Base-by-base conservation (phyloP, 1,284 basidiomycete species). In the Cutaneotrichosporon mucoides region DNA sequence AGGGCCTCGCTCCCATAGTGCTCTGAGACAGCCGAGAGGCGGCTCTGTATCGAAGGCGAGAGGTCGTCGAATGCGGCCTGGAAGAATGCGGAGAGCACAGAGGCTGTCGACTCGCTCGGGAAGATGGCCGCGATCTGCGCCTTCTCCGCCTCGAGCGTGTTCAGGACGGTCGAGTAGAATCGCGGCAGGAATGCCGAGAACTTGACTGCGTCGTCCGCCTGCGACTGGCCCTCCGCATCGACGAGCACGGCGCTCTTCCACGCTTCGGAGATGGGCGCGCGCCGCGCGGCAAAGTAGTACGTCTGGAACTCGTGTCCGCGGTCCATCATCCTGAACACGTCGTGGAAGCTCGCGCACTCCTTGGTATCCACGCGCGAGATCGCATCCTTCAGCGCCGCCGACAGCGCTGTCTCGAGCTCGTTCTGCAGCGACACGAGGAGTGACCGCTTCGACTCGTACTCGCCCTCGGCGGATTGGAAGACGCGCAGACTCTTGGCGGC, bases 391-490 rank as follows among this genome's bases (percentile, higher is more conserved):
- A 97, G 81, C 1, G 90, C 89, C 9, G 90, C 87, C 67, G 89
- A 91, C 48, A 95, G 82, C 3, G 88, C 86, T 1, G 90, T 89
- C 79, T 97, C 93, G 43, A 97, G 84, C 73, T 94, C 89, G 72
- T 97, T 96, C 74, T 95, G 92, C 34, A 97, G 82, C 63, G 86
- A 90, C 61, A 92, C 85, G 84, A 97, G 86, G 41, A 97, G 81
- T 3, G 85, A 83, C 44, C 89, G 84, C 34, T 92, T 84, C 41
- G 84, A 85, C 71, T 96, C 92, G 74, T 90, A 93, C 76, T 94
- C 90, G 8, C 86, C 82, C 44, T 79, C 75, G 1, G 89, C 89
- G 69, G 92, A 91, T 66, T 90, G 87, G 77, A 96, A 97, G 42
- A 93, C 88, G 37, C 88, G 84, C 84, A 97, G 89, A 63, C 88